These are phyloP conservation scores for Musa troglodytarum DNA, from an alignment of 176 grass and related monocot species.

Conservation along the genomic window DNA sequence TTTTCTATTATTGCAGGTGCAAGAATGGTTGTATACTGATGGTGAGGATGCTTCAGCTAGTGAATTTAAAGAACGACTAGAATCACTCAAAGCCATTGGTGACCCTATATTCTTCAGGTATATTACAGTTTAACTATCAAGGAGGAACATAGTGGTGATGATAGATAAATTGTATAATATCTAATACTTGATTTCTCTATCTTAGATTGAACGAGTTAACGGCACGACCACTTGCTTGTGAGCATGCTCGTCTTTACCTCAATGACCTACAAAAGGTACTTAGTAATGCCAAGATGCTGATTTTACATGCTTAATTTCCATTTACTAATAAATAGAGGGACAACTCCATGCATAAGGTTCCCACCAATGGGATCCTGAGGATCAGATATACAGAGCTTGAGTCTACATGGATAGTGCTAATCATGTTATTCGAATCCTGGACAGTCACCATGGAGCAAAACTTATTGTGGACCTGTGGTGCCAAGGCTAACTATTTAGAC, in stretches of 20 bases:
- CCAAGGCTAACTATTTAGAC: no score
- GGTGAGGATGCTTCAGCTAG: slow-evolving; percentile 90
- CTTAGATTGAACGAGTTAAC: slow-evolving; percentile 81
- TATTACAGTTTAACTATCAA: not conserved
- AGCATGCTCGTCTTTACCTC: slow-evolving; percentile 70
- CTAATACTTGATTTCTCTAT: slow-evolving; percentile 23
- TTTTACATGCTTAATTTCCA: not conserved
- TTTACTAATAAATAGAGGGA: not conserved
- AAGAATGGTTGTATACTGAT: slow-evolving; percentile 99
- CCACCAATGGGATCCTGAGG: not conserved
- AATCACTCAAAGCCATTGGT: slow-evolving; percentile 73
- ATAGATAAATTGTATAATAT: slow-evolving; percentile 7
- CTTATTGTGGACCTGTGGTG: no score
- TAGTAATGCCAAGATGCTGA: not conserved
- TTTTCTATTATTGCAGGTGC: slow-evolving; percentile 48
- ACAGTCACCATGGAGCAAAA: not conserved
- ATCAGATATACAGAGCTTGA: not conserved
- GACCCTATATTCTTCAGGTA: slow-evolving; percentile 97
- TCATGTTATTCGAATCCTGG: not conserved
- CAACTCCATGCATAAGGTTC: not conserved
- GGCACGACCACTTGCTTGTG: slow-evolving; percentile 55
- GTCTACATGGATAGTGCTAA: not conserved
- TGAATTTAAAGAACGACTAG: slow-evolving; percentile 82
- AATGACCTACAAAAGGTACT: slow-evolving; percentile 61
- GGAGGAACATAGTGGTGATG: not conserved